A percentile compares a stretch with the other conserved stretches of the same genome.
These are phyloP conservation scores for Lentinula novae-zelandiae DNA, from an alignment of 1,284 basidiomycete species.

Conservation along the genomic window DNA sequence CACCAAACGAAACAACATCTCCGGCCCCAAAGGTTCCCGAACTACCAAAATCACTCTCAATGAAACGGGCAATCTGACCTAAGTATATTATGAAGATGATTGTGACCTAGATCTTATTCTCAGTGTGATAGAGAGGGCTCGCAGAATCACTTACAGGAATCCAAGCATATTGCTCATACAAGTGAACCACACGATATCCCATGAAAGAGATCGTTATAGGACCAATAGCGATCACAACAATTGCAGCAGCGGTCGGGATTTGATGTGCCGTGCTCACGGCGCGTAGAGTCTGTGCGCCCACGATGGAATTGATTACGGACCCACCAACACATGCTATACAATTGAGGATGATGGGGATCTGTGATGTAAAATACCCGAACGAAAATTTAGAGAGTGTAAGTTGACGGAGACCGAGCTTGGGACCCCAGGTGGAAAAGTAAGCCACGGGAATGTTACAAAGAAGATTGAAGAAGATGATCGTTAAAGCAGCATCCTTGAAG, in stretches of 20 bases:
- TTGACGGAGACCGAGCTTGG: conserved; percentile 82
- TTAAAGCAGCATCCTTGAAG: conserved; percentile 66
- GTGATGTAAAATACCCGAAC: conserved; percentile 74
- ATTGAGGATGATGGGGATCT: conserved; percentile 63
- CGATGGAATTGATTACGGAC: conserved; percentile 72
- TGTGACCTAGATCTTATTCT: neutral
- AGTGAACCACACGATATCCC: conserved; percentile 6
- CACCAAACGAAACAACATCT: conserved; percentile 1
- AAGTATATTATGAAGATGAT: conserved; percentile 6
- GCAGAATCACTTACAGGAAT: neutral
- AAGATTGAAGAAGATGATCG: conserved; percentile 77
- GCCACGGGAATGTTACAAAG: conserved; percentile 50
- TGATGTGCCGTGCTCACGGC: conserved; percentile 44
- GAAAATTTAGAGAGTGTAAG: conserved; percentile 80
- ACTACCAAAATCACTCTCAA: neutral
- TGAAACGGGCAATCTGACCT: conserved; percentile 2
- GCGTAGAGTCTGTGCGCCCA: conserved; percentile 76
- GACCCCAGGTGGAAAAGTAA: conserved; percentile 80
- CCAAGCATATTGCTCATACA: conserved; percentile 6
- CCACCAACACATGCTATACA: conserved; percentile 67
- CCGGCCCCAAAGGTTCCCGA: conserved; percentile 4
- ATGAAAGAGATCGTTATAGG: neutral
- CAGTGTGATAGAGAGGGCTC: neutral
- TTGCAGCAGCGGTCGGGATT: neutral
- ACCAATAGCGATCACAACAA: neutral